Base-by-base conservation (phyloP, 148 eudicot genomes). In the Nyssa sinensis region DNA sequence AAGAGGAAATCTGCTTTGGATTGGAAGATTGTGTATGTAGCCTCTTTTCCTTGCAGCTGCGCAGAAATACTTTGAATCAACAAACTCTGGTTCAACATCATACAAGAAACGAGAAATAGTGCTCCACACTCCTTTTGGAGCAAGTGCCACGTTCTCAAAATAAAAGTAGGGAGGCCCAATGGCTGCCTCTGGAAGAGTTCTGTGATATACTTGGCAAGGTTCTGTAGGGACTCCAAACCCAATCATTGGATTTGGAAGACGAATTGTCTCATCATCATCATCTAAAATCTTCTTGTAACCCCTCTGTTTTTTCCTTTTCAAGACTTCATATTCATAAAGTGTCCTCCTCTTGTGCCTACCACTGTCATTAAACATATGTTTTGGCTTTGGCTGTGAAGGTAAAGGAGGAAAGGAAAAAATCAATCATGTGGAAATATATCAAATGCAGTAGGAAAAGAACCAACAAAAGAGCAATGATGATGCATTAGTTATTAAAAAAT, bases 61-160 rank as follows among this genome's bases (percentile, higher is more conserved):
- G 74, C 89, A 90, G 24, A 92, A 89, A 28, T 62, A 85, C 72
- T 92, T 95, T 0, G 98, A 95, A 62, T 95, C 98, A 0, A 95
- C 97, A 67, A 95, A 95, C 41, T 92, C 98, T 0, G 97, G 97
- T 49, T 90, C 91, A 2, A 95, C 76, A 1, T 95, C 97, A 66
- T 85, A 92, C 0, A 95, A 72, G 60, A 89, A 92, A 2, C 92
- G 84, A 0, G 91, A 87, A 10, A 95, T 95, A 0, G 86, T 90
- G 59, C 90, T 97, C 97, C 98, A 95, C 25, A 86, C 92, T 23
- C 98, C 97, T 80, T 92, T 92, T 0, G 97, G 96, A 64, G 96
- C 88, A 34, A 95, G 82, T 0, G 98, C 98, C n/a, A 95, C 97
- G 70, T 95, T 95, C 74, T 95, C 98, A 14, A 90, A 95, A 49